These are phyloP conservation scores for Talinum fruticosum DNA, from an alignment of 148 eudicot genomes.

Conservation along the genomic window DNA sequence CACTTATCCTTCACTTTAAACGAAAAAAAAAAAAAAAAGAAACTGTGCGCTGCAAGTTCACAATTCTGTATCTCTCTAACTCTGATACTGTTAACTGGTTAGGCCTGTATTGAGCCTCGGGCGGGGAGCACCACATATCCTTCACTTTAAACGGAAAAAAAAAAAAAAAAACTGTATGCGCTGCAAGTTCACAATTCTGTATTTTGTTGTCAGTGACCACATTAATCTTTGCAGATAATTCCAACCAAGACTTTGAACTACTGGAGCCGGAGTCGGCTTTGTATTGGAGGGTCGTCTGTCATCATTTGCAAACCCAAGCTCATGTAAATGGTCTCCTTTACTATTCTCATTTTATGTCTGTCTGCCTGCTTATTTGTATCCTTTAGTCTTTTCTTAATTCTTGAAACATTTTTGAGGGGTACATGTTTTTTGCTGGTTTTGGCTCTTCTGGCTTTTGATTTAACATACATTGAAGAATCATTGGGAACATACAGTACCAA, in stretches of 20 bases:
- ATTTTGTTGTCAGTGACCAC: neutral
- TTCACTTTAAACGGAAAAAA: too few species aligned
- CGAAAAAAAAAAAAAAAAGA: too few species aligned
- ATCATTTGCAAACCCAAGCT: constrained; percentile 69
- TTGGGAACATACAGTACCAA: neutral
- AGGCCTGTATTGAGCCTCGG: too few species aligned
- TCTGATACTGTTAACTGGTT: too few species aligned
- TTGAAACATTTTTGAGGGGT: neutral
- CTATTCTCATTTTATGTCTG: neutral
- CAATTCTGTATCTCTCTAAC: too few species aligned
- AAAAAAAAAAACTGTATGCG: too few species aligned
- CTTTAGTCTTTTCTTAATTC: neutral
- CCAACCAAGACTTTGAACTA: constrained; percentile 35
- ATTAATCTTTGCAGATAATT: constrained; percentile 25
- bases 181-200: neutral
- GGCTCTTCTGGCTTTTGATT: neutral
- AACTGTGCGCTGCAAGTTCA: too few species aligned
- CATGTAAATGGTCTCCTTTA: constrained; percentile 44
- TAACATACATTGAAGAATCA: neutral
- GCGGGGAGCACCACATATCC: too few species aligned
- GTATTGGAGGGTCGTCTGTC: constrained; percentile 81
- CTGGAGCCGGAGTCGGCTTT: constrained; percentile 89
- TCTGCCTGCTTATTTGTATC: neutral
- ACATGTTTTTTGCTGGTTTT: neutral
- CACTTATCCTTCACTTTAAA: too few species aligned